phyloP scores from a whole-genome alignment of 2,329 filamentous ascomycete species.

The Coniochaeta ligniaria region DNA sequence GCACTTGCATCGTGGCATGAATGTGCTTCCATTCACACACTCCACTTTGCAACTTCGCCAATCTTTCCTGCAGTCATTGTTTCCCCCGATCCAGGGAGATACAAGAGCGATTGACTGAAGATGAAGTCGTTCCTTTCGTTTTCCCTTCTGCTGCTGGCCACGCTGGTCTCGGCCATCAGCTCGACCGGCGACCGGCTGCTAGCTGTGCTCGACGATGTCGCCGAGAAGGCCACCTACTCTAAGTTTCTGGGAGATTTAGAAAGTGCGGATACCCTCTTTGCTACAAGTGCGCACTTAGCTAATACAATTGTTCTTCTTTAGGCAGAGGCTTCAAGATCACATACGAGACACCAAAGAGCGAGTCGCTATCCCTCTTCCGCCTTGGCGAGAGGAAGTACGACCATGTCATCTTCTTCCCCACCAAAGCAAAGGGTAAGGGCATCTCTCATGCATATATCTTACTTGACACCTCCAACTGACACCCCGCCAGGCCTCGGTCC shows the following conservation, averaged over 20 bases:
- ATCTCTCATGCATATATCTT: background rate
- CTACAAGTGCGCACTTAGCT: conserved; percentile 1
- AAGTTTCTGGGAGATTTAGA: conserved; percentile 70
- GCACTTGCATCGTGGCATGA: conserved; percentile 6
- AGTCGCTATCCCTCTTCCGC: conserved; percentile 69
- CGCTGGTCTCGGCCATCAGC: conserved; percentile 69
- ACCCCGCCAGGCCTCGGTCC: conserved; percentile 70
- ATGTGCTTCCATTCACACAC: background rate
- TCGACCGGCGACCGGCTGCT: conserved; percentile 72
- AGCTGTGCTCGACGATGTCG: conserved; percentile 76
- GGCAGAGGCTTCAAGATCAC: conserved; percentile 75
- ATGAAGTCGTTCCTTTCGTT: conserved; percentile 72
- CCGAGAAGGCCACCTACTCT: conserved; percentile 76
- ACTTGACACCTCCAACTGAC: conserved; percentile 1
- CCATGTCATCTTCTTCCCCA: conserved; percentile 82
- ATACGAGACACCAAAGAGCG: conserved; percentile 78
- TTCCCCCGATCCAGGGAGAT: background rate
- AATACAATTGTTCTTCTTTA: conserved; percentile 27
- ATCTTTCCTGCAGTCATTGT: background rate
- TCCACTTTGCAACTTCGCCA: conserved; percentile 5
- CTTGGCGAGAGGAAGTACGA: conserved; percentile 86
- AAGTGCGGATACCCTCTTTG: conserved; percentile 40
- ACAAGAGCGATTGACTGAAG: conserved; percentile 9
- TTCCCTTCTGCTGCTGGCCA: conserved; percentile 58
- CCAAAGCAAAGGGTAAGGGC: conserved; percentile 73